Evolutionary conservation across 1,284 basidiomycete species (phyloP).

Genomic region (Phellopilus nigrolimitatus): DNA sequence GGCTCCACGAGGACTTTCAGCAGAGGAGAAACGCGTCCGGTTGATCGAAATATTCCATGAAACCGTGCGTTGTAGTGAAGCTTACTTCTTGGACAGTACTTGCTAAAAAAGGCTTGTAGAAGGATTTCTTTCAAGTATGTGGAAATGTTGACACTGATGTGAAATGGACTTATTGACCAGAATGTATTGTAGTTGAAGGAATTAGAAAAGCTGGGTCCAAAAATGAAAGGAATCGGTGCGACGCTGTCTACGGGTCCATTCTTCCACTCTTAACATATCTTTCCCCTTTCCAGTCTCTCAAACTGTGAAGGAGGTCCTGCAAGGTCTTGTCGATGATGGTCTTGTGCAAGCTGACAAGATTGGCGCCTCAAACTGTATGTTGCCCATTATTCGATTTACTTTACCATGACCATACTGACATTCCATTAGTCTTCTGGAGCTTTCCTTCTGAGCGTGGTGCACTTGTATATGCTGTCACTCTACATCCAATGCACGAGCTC

Average conservation of each 20-base stretch:
- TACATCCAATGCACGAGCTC: conserved; percentile 2
- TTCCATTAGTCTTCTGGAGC: conserved; percentile 77
- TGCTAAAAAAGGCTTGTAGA: conserved; percentile 39
- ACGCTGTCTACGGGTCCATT: not conserved
- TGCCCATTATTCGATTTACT: not conserved
- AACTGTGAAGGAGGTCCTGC: conserved; percentile 83
- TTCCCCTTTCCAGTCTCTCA: conserved; percentile 58
- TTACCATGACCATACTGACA: conserved; percentile 6
- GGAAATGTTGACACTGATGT: not conserved
- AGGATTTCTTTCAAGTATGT: conserved; percentile 77
- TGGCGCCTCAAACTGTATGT: conserved; percentile 84
- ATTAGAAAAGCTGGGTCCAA: conserved; percentile 78
- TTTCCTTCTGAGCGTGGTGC: conserved; percentile 84
- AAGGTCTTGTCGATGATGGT: conserved; percentile 79
- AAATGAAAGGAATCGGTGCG: conserved; percentile 83
- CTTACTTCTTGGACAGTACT: not conserved
- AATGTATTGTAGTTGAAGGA: conserved; percentile 68
- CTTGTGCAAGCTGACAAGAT: conserved; percentile 85
- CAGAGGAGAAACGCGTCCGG: conserved; percentile 76
- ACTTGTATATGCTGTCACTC: conserved; percentile 41
- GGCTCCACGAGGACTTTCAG: conserved; percentile 75
- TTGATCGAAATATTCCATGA: conserved; percentile 88
- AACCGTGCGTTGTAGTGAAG: conserved; percentile 46
- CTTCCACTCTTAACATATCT: not conserved
- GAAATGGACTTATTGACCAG: too few species aligned